Percentiles rank a stretch among this genome's conserved stretches.
Evolutionary conservation across 345 rosid species (phyloP).

Genomic region (Brassica nigra): DNA sequence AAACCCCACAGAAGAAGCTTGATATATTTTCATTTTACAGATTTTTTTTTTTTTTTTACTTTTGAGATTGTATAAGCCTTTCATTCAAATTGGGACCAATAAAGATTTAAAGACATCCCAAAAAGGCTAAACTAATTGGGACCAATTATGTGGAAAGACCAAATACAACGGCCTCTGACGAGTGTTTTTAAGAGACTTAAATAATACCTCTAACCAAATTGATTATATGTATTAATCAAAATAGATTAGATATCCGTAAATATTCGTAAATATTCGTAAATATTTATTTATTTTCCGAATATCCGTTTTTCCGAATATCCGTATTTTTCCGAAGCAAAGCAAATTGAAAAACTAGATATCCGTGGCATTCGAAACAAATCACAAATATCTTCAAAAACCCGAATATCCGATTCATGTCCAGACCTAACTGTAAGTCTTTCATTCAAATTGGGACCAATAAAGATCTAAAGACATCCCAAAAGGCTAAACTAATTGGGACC

Average conservation of each 20-base stretch:
- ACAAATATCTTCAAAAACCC: no score
- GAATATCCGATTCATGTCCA: no score
- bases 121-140: conserved; percentile 11
- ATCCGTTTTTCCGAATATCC: no score
- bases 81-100: conserved; percentile 5
- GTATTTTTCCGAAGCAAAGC: no score
- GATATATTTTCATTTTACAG: conserved; percentile 6
- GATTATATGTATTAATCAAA: no score
- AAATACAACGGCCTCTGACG: neutral
- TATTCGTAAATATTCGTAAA: no score
- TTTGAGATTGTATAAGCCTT: conserved; percentile 17
- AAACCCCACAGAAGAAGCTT: neutral
- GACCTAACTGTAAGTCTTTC: no score
- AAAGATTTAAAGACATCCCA: conserved; percentile 6
- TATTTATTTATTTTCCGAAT: no score
- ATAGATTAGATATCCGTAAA: no score
- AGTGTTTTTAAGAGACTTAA: neutral
- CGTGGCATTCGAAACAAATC: no score
- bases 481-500: conserved; percentile 5
- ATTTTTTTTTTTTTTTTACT: conserved; percentile 11
- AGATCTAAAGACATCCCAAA: conserved; percentile 15
- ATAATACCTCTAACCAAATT: neutral
- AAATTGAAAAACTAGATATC: no score
- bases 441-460: conserved; percentile 3
- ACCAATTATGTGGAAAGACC: neutral